Evolutionary conservation across 495 filamentous ascomycete genomes (phyloP).

Genomic region (Neurospora sp.): DNA sequence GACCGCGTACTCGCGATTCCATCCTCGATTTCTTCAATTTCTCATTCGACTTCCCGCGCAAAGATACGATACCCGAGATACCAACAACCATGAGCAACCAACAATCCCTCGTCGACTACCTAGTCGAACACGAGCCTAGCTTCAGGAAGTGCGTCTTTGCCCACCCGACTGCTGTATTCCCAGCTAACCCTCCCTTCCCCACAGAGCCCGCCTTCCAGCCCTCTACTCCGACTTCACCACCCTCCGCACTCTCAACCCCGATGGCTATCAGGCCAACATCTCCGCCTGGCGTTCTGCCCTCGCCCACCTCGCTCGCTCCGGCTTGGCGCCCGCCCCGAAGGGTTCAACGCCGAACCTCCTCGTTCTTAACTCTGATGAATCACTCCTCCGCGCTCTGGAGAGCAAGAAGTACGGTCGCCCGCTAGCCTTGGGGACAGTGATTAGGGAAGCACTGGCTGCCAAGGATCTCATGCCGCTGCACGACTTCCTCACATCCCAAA

Average conservation of each 20-base stretch:
- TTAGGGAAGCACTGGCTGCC: conserved; percentile 63
- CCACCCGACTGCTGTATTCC: not conserved
- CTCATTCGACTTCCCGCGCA: not conserved
- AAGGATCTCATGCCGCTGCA: conserved; percentile 59
- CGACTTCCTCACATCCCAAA: conserved; percentile 46
- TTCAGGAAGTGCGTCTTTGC: conserved; percentile 29
- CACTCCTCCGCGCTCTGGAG: conserved; percentile 60
- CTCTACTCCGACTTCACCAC: conserved; percentile 87
- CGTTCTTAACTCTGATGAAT: conserved; percentile 56
- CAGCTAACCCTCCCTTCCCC: conserved; percentile 2
- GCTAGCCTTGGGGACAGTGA: conserved; percentile 67
- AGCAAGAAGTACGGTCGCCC: conserved; percentile 73
- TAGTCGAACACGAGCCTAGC: conserved; percentile 33
- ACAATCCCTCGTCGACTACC: conserved; percentile 31
- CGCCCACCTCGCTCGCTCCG: conserved; percentile 53
- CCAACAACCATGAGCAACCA: conserved; percentile 20
- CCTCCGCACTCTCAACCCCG: conserved; percentile 74
- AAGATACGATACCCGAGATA: not conserved
- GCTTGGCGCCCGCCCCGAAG: conserved; percentile 42
- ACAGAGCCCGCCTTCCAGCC: conserved; percentile 72
- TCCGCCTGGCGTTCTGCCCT: conserved; percentile 74
- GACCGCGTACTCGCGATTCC: not conserved
- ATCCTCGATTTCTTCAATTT: too few relatives aligned
- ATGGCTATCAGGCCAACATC: conserved; percentile 80
- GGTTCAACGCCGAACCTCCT: conserved; percentile 40